Evolutionary conservation across 805 yeast genomes (phyloP).

Genomic region (Soucietia sequanensis): DNA sequence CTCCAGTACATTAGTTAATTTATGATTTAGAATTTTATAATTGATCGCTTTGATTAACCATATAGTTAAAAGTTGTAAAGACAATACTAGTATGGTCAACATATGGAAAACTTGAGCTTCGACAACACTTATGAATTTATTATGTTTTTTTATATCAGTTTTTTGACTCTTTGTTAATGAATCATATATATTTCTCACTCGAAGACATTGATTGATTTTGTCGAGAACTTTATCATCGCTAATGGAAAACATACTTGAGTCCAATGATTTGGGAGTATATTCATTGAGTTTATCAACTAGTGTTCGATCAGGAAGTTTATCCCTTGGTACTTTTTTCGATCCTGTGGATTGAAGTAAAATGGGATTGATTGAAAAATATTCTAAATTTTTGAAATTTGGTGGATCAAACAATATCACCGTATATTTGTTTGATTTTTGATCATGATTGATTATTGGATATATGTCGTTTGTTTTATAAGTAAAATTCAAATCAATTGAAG

Average conservation of each 20-base stretch:
- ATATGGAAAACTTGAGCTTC: constrained; percentile 5
- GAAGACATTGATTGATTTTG: constrained; percentile 30
- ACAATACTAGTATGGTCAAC: constrained; percentile 10
- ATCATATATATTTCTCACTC: constrained; percentile 9
- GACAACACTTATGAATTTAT: constrained; percentile 1
- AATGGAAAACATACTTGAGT: constrained; percentile 15
- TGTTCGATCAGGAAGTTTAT: neutral
- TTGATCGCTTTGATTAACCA: constrained; percentile 26
- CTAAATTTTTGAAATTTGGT: constrained; percentile 69
- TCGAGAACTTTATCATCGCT: constrained; percentile 31
- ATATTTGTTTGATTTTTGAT: neutral
- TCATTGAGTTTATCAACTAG: neutral
- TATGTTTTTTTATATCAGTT: neutral
- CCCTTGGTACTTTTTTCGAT: too few species aligned
- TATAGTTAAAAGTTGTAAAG: constrained; percentile 16
- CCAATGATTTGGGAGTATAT: constrained; percentile 2
- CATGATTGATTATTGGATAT: neutral
- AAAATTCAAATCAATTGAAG: constrained; percentile 7
- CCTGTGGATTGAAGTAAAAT: constrained; percentile 58
- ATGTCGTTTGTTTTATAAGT: constrained; percentile 1
- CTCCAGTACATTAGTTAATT: constrained; percentile 48
- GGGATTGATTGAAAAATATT: constrained; percentile 74
- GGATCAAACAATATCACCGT: constrained; percentile 53
- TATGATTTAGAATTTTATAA: constrained; percentile 12
- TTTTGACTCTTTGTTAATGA: neutral